Conservation (phyloP, 176 grass and related monocot genomes). For the Phyllostachys edulis region DNA sequence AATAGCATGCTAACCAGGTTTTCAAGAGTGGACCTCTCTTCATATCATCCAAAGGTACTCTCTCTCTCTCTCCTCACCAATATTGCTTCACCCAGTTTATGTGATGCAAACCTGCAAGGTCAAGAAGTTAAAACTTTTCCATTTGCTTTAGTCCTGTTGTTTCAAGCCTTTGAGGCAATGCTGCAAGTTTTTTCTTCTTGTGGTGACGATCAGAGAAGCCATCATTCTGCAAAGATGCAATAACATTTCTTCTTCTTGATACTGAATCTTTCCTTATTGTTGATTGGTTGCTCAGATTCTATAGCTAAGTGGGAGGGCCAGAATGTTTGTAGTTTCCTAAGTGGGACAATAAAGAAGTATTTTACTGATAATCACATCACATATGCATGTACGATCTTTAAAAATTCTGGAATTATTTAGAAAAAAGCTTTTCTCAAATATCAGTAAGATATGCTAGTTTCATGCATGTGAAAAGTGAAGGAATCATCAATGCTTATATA, state of each 20-base stretch:
- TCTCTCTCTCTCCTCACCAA: not conserved
- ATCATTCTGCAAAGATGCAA: not conserved
- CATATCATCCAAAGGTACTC: slow-evolving; percentile 97
- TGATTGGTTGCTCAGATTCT: slow-evolving; percentile 3
- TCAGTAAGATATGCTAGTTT: not conserved
- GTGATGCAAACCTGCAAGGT: slow-evolving; percentile 10
- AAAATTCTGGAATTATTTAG: not conserved
- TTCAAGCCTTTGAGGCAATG: not conserved
- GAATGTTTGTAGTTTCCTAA: not conserved
- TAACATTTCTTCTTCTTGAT: not conserved
- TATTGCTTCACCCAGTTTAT: not conserved
- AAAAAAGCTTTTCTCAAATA: slow-evolving; percentile 6
- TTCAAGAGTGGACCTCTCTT: slow-evolving; percentile 98
- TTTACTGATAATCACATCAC: not conserved
- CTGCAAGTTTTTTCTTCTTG: not conserved
- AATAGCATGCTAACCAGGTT: slow-evolving; percentile 52
- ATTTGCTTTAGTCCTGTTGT: not conserved
- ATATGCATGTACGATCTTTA: not conserved
- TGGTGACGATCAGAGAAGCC: not conserved
- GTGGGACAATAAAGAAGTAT: not conserved
- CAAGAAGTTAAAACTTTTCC: not conserved
- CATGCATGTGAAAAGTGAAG: not conserved
- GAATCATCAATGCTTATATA: not conserved
- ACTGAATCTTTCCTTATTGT: not conserved
- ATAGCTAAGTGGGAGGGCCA: not conserved